phyloP scores from a whole-genome alignment of 139 green algal genomes.

The Micractinium conductrix region DNA sequence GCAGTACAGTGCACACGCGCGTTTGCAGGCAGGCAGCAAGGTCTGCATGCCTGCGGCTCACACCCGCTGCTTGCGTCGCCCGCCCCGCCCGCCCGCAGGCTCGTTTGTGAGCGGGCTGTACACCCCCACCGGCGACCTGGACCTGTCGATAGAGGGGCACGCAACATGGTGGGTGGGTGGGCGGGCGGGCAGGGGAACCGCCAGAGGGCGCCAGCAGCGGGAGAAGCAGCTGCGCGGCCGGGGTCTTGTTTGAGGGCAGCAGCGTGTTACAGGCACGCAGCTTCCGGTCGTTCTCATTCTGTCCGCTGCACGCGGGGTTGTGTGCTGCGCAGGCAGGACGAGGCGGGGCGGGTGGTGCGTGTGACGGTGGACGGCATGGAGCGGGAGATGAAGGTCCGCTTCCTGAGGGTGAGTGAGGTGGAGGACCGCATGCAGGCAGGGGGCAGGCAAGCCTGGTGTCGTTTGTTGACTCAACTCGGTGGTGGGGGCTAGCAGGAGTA shows the following conservation, averaged over 20 bases:
- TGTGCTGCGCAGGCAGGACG: conserved; percentile 19
- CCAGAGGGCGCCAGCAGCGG: neutral
- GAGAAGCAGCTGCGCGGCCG: too few species aligned
- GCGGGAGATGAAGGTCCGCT: conserved; percentile 25
- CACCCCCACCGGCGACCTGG: conserved; percentile 53
- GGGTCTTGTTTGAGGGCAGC: too few species aligned
- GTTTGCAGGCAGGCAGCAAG: too few species aligned
- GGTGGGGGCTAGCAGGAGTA: neutral
- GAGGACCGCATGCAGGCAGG: too few species aligned
- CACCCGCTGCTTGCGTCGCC: neutral
- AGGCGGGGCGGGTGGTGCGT: conserved; percentile 3
- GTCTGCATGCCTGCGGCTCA: neutral
- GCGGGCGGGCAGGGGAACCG: too few species aligned
- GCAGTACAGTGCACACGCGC: too few species aligned
- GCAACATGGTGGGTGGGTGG: conserved; percentile 14
- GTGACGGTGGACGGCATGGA: conserved; percentile 30
- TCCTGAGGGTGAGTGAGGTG: conserved; percentile 23
- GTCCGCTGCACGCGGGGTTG: too few species aligned
- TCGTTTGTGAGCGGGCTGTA: conserved; percentile 56
- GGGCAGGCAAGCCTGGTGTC: too few species aligned
- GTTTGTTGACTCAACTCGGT: too few species aligned
- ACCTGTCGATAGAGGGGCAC: conserved; percentile 55
- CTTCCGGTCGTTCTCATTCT: too few species aligned
- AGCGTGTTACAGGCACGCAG: too few species aligned
- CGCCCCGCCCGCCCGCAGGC: conserved; percentile 14